Base-by-base conservation (phyloP, 2,329 filamentous ascomycete species). In the Botrytis medusae region DNA sequence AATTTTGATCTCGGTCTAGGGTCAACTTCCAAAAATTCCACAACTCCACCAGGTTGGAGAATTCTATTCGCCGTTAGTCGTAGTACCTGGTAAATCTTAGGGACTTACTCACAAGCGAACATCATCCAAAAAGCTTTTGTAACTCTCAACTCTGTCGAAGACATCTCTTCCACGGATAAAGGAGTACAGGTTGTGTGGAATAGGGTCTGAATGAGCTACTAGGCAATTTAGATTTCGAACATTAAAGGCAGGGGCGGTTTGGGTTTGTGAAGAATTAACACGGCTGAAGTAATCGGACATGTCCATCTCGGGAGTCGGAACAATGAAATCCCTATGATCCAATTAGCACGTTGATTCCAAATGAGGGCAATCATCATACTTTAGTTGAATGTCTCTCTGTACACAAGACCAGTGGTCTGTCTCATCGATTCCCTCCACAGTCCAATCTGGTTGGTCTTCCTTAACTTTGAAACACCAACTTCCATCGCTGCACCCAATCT, bases 1-100 rank as follows among this genome's bases (percentile, higher is more conserved):
- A 54, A 6, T 69, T 72, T 51, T 18, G n/a, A 46, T 40, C 79
- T 77, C 29, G 79, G 79, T 67, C 79, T 73, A 32, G 78, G 77
- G 69, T 81, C 79, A 46, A 80, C 72, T 69, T 81, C 79, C 7
- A 79, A 67, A 44, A 81, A 80, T 70, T 81, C 79, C 29, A 81
- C 76, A 51, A 81, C 77, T 14, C 79, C 79, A 64, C 77, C 78
- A n/a, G 79, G 78, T 42, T 80, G 76, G 5, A 80, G 74, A 29
- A 80, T 74, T 25, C 72, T 73, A n/a, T 59, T 20, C 7, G 37
- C 6, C 14, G 10, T 72, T 46, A 68, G 51, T 48, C 29, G 9
- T 18, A 4, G 25, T 44, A 22, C 54, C 75, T 77, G 46, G 16
- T 54, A 46, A 9, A 34, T 8, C 37, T 72, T 51, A 7, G 44